phyloP scores from a whole-genome alignment of 495 filamentous ascomycete genomes.

The Hypoxylon perforatum region DNA sequence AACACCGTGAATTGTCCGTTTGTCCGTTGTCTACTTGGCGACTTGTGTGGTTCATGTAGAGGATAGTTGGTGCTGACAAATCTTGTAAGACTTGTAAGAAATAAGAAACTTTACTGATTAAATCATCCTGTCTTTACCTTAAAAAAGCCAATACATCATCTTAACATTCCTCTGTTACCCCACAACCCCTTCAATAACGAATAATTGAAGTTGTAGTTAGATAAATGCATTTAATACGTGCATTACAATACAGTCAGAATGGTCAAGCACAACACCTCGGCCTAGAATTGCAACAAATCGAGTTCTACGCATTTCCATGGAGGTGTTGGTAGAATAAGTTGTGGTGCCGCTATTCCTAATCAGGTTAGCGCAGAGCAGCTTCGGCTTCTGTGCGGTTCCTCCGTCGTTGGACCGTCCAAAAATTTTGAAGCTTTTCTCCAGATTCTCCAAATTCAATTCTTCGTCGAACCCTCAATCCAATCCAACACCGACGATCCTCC shows the following conservation, averaged over 20 bases:
- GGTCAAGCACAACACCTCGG: slow-evolving; percentile 13
- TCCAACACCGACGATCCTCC: slow-evolving; percentile 13
- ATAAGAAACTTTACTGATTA: too few species aligned
- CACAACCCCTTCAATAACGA: neutral
- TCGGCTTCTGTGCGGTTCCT: slow-evolving; percentile 39
- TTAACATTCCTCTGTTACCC: neutral
- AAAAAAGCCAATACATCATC: neutral
- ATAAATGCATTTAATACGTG: too few species aligned
- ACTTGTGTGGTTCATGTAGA: neutral
- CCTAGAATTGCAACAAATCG: slow-evolving; percentile 35
- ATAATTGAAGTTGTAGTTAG: too few species aligned
- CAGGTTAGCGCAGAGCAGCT: slow-evolving; percentile 36
- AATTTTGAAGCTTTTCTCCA: slow-evolving; percentile 50
- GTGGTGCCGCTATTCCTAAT: slow-evolving; percentile 23
- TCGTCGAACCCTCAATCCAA: slow-evolving; percentile 20
- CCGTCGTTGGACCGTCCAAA: slow-evolving; percentile 42
- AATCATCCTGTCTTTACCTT: too few species aligned
- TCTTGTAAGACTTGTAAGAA: too few species aligned
- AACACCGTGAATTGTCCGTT: slow-evolving; percentile 16
- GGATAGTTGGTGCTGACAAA: slow-evolving; percentile 23
- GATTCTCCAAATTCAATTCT: slow-evolving; percentile 33
- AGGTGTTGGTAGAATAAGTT: slow-evolving; percentile 11
- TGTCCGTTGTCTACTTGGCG: too few species aligned
- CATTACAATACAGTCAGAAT: too few species aligned
- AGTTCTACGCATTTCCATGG: slow-evolving; percentile 48